Base-by-base conservation (phyloP, 495 filamentous ascomycete species). In the Ramalina intermedia region DNA sequence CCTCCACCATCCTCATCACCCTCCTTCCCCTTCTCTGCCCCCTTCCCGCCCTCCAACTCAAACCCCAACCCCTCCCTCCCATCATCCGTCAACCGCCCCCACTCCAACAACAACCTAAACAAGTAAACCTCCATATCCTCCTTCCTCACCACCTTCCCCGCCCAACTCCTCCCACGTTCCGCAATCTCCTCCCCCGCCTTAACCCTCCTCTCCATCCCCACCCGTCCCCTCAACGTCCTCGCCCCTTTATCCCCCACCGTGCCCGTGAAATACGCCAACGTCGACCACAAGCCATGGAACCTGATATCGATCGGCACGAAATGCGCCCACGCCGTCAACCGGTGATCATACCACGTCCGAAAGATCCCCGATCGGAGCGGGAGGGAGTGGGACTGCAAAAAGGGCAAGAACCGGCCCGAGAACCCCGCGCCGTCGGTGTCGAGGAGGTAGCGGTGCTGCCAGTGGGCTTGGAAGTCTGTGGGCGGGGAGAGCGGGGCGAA, bases 101-200 rank as follows among this genome's bases (percentile, higher is more conserved):
- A 90, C 64, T 90, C 86, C 37, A 90, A 60, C 49, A 89, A 59
- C 50, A 93, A 58, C 41, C 86, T 64, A 61, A 87, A 90, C 58
- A 89, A 70, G 58, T 90, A 93, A 24, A 89, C 73, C 62, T 86
- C 79, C 80, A 84, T 86, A 59, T 93, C 86, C 65, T 88, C 82
- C 53, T 74, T 80, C 57, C 85, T 69, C 35, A 91, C 50, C 8
- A 79, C 83, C 50, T 68, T 73, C 2, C 63, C 63, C 1, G 78
- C 75, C 83, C 84, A 88, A 48, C 72, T 67, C 35, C 68, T 64
- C 3, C 84, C 84, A 54, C 78, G 60, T 43, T 81, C 73, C 13
- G 82, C 81, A 52, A 93, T 87, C 70, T 42, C 36, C 50, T 71
- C 62, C 13, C 73, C 74, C 18, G 74, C 72, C 47, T 68, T 65